phyloP scores from a whole-genome alignment of 805 yeast genomes.

The Candida boidinii region DNA sequence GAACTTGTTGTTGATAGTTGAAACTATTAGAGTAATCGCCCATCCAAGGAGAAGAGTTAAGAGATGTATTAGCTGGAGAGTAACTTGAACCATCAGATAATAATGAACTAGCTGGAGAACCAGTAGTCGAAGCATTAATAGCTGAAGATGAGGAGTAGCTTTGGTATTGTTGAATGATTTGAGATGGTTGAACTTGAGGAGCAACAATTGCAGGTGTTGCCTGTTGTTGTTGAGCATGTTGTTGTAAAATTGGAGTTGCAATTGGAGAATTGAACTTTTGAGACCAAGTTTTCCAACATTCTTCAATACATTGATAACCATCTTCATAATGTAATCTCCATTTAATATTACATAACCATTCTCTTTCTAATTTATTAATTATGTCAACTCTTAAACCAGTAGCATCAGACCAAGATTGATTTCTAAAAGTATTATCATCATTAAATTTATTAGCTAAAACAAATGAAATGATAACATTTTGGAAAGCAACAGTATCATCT shows the following conservation, averaged over 20 bases:
- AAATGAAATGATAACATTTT: conserved; percentile 55
- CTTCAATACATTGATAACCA: conserved; percentile 24
- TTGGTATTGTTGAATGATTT: no score
- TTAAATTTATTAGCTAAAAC: conserved; percentile 88
- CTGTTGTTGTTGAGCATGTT: no score
- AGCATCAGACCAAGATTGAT: conserved; percentile 94
- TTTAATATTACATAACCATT: conserved; percentile 28
- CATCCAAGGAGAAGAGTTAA: no score
- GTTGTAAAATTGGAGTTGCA: no score
- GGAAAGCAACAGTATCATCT: conserved; percentile 36
- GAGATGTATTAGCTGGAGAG: no score
- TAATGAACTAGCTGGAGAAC: no score
- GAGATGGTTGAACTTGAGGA: no score
- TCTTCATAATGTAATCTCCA: conserved; percentile 25
- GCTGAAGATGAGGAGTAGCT: no score
- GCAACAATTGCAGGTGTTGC: no score
- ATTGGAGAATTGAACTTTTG: no score
- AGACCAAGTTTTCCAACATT: conserved; percentile 29
- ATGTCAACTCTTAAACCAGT: conserved; percentile 61
- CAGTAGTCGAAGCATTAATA: no score
- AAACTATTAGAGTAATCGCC: background rate
- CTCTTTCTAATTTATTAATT: conserved; percentile 61
- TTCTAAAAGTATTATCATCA: conserved; percentile 94
- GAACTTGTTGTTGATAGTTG: conserved; percentile 1
- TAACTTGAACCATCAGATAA: no score